phyloP scores from a whole-genome alignment of 805 yeast species.

The Blastobotrys chiropterorum region DNA sequence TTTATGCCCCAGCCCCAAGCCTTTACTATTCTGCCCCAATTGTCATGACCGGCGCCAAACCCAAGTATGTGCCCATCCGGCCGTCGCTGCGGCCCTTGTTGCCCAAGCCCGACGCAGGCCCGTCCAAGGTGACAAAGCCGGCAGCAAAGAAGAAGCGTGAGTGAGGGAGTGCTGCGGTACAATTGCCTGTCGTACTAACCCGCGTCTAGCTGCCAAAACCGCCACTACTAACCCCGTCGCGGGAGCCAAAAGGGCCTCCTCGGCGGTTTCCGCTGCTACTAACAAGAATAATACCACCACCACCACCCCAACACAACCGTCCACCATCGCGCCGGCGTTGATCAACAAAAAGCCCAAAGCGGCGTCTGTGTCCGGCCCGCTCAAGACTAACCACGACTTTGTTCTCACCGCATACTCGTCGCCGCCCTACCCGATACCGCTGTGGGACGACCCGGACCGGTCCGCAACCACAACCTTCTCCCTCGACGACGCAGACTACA shows the following conservation, averaged over 20 bases:
- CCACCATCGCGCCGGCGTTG: not conserved
- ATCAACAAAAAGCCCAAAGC: not conserved
- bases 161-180: not conserved
- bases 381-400: not conserved
- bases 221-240: not conserved
- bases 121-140: not conserved
- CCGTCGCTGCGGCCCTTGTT: conserved; percentile 32
- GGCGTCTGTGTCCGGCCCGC: not conserved
- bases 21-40: not conserved
- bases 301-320: not conserved
- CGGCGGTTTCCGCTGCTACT: not conserved
- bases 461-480: not conserved
- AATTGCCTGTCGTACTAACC: too few relatives aligned
- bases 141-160: not conserved
- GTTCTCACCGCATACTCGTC: not conserved
- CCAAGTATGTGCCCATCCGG: conserved; percentile 26
- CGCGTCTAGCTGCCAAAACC: not conserved
- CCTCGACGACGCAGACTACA: not conserved
- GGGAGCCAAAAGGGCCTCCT: not conserved
- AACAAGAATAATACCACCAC: not conserved
- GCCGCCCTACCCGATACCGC: not conserved
- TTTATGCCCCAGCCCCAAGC: not conserved
- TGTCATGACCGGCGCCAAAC: not conserved
- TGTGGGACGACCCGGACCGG: not conserved
- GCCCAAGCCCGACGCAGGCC: conserved; percentile 28